phyloP scores from a whole-genome alignment of 148 eudicot genomes.

The Vaccinium vitisidaea region DNA sequence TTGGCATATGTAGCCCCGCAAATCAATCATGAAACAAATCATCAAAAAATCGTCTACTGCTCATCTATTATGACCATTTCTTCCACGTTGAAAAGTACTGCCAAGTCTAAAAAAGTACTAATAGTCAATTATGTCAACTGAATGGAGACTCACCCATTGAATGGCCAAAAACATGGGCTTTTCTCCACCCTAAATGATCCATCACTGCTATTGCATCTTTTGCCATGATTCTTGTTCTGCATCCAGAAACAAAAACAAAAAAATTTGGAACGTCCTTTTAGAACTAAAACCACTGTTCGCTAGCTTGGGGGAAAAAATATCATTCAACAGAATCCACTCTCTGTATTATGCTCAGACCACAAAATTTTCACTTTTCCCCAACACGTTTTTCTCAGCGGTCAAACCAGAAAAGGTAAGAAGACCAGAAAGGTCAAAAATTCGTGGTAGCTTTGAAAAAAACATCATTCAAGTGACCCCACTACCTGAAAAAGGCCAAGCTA shows the following conservation, averaged over 20 bases:
- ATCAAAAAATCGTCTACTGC: too few relatives aligned
- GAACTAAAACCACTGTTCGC: background rate
- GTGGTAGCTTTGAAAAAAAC: background rate
- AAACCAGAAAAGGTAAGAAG: background rate
- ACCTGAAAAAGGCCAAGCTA: background rate
- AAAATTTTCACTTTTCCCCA: conserved; percentile 12
- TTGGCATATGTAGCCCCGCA: background rate
- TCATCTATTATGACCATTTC: background rate
- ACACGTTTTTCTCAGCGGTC: background rate
- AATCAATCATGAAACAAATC: background rate
- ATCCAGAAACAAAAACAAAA: conserved; percentile 19
- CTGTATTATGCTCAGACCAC: background rate
- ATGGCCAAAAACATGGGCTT: conserved; percentile 92
- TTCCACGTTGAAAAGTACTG: background rate
- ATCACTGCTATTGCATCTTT: conserved; percentile 84
- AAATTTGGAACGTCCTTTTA: background rate
- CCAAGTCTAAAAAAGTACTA: background rate
- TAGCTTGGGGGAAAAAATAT: background rate
- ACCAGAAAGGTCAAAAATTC: conserved; percentile 9
- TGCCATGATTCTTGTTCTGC: conserved; percentile 90
- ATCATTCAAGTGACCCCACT: conserved; percentile 1
- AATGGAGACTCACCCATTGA: conserved; percentile 81
- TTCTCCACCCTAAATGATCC: conserved; percentile 94
- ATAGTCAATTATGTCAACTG: conserved; percentile 19
- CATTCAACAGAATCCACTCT: background rate